Evolutionary conservation across 192 early-diverging fungal species (phyloP), one percentile per base, ranked within the genome.

Genomic region (Linnemannia exigua): DNA sequence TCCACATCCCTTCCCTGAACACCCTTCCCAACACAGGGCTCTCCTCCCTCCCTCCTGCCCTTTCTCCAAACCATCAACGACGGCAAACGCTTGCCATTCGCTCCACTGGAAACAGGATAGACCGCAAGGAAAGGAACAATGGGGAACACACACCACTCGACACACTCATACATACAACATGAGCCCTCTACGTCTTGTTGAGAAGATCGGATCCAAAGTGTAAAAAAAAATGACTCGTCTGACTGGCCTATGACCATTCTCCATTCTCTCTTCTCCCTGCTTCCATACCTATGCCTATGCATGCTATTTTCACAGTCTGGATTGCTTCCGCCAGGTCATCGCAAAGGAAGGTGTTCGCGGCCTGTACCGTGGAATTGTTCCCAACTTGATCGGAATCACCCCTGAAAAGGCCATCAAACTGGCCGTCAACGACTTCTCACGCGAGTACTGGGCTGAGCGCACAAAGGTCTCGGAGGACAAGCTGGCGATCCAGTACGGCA

Each of bases 361-460:
- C 16, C 80, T 92, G 3, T 92, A 92, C 80, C 74, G 85, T 41
- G 91, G 91, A 20, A 76, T 92, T 48, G 80, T 70, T 7, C 89
- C 91, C 33, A 92, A 90, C 67, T 50, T 92, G 22, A 68, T 91
- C 31, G 90, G 91, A 37, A 89, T 92, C 46, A 90, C 87, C 11
- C 91, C 91, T 6, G 91, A 92, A 88, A 92, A 92, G 81, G 91
- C 91, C 47, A 92, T 92, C 73, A 92, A 92, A 75, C 79, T 92
- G 41, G 90, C 89, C 46, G 91, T 92, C 54, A 92, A 92, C 72
- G 91, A 92, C 76, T 88, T 81, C 75, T 44, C 76, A 0, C 88
- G 91, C 46, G 88, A 90, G 46, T 85, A 83, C 67, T 88, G 87
- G 74, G 91, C 87, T 16, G 70, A 61, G 8, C 72, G 63, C 22